Conservation (phyloP, 495 filamentous ascomycete species). For the Xylaria bambusicola region DNA sequence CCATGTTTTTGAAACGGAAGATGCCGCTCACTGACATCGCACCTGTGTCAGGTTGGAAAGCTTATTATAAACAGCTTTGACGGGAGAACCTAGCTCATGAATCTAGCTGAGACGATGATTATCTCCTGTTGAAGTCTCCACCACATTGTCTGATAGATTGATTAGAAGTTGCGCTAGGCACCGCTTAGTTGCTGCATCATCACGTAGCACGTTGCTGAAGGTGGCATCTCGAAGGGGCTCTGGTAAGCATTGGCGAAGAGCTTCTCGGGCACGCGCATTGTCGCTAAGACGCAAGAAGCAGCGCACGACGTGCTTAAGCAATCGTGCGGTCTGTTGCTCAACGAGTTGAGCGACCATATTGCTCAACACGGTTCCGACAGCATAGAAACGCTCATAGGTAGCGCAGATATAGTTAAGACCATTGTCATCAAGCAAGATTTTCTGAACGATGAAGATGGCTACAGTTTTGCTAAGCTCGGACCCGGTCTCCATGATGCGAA, state of each 20-base stretch:
- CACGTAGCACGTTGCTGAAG: slow-evolving; percentile 92
- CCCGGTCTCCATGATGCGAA: slow-evolving; percentile 99
- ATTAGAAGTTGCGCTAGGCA: slow-evolving; percentile 96
- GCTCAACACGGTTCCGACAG: slow-evolving; percentile 94
- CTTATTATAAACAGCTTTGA: not conserved
- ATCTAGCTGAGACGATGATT: slow-evolving; percentile 16
- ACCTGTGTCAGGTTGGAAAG: not conserved
- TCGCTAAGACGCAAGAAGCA: slow-evolving; percentile 97
- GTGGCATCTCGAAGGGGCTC: slow-evolving; percentile 96
- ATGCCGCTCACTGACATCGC: not conserved
- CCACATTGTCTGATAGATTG: slow-evolving; percentile 92
- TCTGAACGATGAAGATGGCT: slow-evolving; percentile 99
- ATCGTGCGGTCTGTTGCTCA: slow-evolving; percentile 92
- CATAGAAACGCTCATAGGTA: slow-evolving; percentile 99
- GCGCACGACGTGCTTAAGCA: slow-evolving; percentile 96
- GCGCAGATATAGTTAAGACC: slow-evolving; percentile 98
- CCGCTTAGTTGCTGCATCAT: slow-evolving; percentile 97
- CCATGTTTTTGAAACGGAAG: no score
- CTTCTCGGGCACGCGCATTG: slow-evolving; percentile 93
- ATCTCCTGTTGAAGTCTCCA: slow-evolving; percentile 54
- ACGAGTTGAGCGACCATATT: slow-evolving; percentile 99
- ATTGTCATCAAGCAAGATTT: slow-evolving; percentile 95
- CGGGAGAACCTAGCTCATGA: not conserved
- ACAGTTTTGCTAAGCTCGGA: slow-evolving; percentile 99
- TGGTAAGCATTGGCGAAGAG: slow-evolving; percentile 92